A percentile compares a stretch with the other conserved stretches of the same genome.
These are phyloP conservation scores for Martensiomyces pterosporus DNA, from an alignment of 192 early-diverging fungal genomes.

Conservation along the genomic window DNA sequence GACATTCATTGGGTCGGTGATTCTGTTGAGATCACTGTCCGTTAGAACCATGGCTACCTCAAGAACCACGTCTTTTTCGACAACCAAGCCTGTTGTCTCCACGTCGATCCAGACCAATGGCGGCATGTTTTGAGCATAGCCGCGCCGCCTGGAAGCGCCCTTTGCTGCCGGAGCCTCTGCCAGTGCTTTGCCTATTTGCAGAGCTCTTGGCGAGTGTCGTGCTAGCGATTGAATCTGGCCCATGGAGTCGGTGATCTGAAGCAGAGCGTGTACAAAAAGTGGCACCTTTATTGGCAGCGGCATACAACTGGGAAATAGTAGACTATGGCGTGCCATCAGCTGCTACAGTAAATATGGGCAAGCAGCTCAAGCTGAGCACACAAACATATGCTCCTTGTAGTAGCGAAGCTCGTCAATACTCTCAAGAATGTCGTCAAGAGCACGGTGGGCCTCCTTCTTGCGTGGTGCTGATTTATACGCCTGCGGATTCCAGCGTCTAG, in stretches of 20 bases:
- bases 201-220: slow-evolving; percentile 1
- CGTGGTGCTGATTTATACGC: slow-evolving; percentile 51
- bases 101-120: slow-evolving; percentile 22
- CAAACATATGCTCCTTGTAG: slow-evolving; percentile 66
- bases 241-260: too few species aligned
- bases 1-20: slow-evolving; percentile 57
- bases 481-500: slow-evolving; percentile 69
- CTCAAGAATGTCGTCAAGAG: slow-evolving; percentile 90
- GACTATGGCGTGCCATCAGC: too few species aligned
- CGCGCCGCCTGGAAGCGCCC: too few species aligned
- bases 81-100: slow-evolving; percentile 26
- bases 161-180: too few species aligned
- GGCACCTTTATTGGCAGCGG: too few species aligned
- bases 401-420: slow-evolving; percentile 84
- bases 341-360: too few species aligned
- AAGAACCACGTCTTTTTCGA: slow-evolving; percentile 67
- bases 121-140: slow-evolving; percentile 1
- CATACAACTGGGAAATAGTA: too few species aligned
- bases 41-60: slow-evolving; percentile 84
- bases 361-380: slow-evolving; percentile 13
- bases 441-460: slow-evolving; percentile 67
- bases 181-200: too few species aligned
- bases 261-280: too few species aligned
- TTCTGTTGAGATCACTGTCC: slow-evolving; percentile 71
- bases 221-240: background rate